A percentile compares a stretch with the other conserved stretches of the same genome.
Conservation (phyloP, 1,284 basidiomycete genomes). For the Schizophyllum commune region DNA sequence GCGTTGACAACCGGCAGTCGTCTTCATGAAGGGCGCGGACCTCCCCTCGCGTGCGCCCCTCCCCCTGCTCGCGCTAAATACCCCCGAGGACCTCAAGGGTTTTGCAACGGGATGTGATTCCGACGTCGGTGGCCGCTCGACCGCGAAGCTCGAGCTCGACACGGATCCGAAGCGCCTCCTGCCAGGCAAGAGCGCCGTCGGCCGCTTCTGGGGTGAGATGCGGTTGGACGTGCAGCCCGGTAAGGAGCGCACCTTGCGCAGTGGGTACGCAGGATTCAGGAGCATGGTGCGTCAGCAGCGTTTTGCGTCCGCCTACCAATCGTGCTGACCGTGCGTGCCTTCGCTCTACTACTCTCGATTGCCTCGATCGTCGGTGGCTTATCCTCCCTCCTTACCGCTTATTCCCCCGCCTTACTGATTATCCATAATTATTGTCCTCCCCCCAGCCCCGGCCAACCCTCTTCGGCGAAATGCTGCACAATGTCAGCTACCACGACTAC, state of each 20-base stretch:
- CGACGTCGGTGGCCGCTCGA: conserved; percentile 83
- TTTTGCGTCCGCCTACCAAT: not conserved
- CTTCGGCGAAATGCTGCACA: conserved; percentile 77
- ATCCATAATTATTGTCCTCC: not conserved
- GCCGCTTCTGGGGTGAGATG: conserved; percentile 77
- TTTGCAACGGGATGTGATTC: conserved; percentile 74
- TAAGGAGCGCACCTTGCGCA: conserved; percentile 52
- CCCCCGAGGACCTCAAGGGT: conserved; percentile 45
- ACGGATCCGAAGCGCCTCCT: conserved; percentile 29
- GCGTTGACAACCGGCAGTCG: conserved; percentile 31
- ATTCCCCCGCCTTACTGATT: not conserved
- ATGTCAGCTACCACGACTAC: conserved; percentile 73
- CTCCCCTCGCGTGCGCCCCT: conserved; percentile 48
- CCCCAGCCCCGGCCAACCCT: conserved; percentile 56
- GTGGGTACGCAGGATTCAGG: conserved; percentile 81
- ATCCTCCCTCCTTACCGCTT: not conserved
- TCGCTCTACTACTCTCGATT: not conserved
- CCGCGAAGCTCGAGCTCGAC: conserved; percentile 60
- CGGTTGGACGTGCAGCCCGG: conserved; percentile 53
- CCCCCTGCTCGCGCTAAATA: conserved; percentile 57
- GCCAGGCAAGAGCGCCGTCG: conserved; percentile 27
- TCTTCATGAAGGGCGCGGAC: conserved; percentile 68
- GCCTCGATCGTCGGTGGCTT: not conserved
- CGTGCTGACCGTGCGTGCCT: not conserved
- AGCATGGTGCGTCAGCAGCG: conserved; percentile 50